Percentiles rank a stretch among this genome's conserved stretches.
Evolutionary conservation across 78 protist species (phyloP).

Genomic region (Ministeria vibrans): DNA sequence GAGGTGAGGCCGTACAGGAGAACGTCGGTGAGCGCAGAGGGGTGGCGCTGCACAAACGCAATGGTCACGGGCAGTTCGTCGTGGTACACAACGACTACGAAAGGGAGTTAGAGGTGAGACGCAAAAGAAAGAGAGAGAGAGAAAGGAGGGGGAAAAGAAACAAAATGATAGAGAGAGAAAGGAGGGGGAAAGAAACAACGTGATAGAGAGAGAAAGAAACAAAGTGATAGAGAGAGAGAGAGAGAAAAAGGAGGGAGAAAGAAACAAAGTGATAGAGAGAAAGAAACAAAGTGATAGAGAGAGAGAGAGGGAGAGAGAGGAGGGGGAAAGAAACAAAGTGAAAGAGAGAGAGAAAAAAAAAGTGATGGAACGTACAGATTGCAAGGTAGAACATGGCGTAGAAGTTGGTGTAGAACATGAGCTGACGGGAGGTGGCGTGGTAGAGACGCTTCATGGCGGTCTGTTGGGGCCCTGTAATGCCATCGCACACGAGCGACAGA

Average conservation of each 20-base stretch:
- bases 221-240: background rate
- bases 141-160: too few species aligned
- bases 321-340: background rate
- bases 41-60: background rate
- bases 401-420: constrained; percentile 29
- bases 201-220: background rate
- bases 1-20: background rate
- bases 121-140: background rate
- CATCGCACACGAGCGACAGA: constrained; percentile 29
- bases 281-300: background rate
- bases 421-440: background rate
- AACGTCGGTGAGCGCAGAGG: background rate
- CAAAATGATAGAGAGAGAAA: background rate
- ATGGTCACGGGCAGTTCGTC: background rate
- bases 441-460: background rate
- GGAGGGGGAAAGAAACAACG: background rate
- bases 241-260: background rate
- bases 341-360: background rate
- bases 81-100: background rate
- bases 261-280: background rate
- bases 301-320: background rate
- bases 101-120: background rate
- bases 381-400: background rate
- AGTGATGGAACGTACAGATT: background rate
- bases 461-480: constrained; percentile 36